Conservation (phyloP, 2,329 filamentous ascomycete species). For the Phialemoniopsis sp. region DNA sequence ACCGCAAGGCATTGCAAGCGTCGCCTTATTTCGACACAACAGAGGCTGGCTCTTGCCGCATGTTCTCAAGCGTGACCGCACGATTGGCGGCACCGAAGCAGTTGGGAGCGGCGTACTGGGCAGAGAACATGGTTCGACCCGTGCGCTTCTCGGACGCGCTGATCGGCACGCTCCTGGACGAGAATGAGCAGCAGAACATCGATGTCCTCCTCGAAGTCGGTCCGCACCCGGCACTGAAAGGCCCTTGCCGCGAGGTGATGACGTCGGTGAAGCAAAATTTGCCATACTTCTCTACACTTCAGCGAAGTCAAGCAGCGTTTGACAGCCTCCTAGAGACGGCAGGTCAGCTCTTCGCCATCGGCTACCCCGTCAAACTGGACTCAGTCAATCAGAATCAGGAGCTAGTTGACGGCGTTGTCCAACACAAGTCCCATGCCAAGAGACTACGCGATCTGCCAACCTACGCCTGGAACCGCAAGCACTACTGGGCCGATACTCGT, state of each 20-base stretch:
- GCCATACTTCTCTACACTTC: constrained; percentile 9
- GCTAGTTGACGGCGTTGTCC: no score
- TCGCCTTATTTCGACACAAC: no score
- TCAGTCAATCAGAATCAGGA: constrained; percentile 8
- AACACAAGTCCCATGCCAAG: no score
- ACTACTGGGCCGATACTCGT: constrained; percentile 39
- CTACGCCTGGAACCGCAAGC: constrained; percentile 39
- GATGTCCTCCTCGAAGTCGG: constrained; percentile 18
- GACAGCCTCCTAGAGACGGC: constrained; percentile 11
- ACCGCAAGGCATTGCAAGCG: constrained; percentile 11
- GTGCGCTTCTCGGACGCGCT: constrained; percentile 19
- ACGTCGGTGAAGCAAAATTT: no score
- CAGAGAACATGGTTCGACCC: constrained; percentile 17
- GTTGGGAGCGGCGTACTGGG: constrained; percentile 18
- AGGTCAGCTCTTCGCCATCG: constrained; percentile 8
- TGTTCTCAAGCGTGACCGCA: no score
- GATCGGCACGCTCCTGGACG: constrained; percentile 12
- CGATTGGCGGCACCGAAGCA: no score
- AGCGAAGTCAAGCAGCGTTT: constrained; percentile 11
- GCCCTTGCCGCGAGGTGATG: constrained; percentile 16
- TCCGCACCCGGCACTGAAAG: constrained; percentile 17
- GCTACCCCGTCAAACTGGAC: constrained; percentile 6
- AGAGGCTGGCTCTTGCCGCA: no score
- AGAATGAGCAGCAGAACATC: constrained; percentile 7
- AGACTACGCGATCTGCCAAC: constrained; percentile 35